Percentiles rank a stretch among this genome's conserved stretches.
Evolutionary conservation across 352 stramenopile genomes (phyloP).

Genomic region (Pythium oligandrum): DNA sequence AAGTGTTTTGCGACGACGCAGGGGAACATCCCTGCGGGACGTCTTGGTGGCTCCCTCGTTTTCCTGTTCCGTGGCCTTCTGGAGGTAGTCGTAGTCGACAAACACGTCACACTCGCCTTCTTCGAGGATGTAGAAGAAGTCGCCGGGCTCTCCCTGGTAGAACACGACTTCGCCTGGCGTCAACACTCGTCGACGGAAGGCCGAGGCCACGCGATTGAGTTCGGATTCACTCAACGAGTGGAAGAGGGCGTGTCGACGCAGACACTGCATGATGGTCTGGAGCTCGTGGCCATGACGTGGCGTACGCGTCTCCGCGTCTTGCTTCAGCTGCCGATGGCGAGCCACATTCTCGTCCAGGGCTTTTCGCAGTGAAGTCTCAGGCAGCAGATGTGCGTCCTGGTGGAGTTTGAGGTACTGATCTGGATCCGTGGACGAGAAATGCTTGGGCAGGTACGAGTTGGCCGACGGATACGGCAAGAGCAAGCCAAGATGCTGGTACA

Average conservation of each 20-base stretch:
- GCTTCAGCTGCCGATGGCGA: constrained; percentile 19
- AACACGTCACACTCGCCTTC: constrained; percentile 77
- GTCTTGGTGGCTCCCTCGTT: constrained; percentile 10
- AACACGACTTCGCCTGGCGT: constrained; percentile 74
- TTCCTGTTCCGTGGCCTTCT: constrained; percentile 21
- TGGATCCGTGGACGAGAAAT: constrained; percentile 58
- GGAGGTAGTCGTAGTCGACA: constrained; percentile 76
- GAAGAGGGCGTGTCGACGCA: constrained; percentile 79
- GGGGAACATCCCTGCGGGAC: constrained; percentile 10
- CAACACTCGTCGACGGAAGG: constrained; percentile 56
- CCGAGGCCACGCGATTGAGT: constrained; percentile 40
- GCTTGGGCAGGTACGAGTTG: constrained; percentile 86
- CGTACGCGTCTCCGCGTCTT: constrained; percentile 27
- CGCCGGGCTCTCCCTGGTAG: constrained; percentile 69
- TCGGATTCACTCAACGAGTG: constrained; percentile 71
- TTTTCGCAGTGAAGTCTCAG: constrained; percentile 61
- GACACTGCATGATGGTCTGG: constrained; percentile 52
- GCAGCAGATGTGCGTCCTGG: constrained; percentile 60
- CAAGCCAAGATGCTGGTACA: constrained; percentile 80
- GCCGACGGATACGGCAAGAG: constrained; percentile 77
- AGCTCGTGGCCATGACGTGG: constrained; percentile 31
- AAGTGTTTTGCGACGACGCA: constrained; percentile 66
- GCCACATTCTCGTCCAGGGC: constrained; percentile 29
- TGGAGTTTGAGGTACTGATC: constrained; percentile 74
- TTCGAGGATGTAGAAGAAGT: constrained; percentile 83